Evolutionary conservation across 2,329 filamentous ascomycete species (phyloP), one percentile per base, ranked within the genome.

Genomic region (Penicillium sp.): DNA sequence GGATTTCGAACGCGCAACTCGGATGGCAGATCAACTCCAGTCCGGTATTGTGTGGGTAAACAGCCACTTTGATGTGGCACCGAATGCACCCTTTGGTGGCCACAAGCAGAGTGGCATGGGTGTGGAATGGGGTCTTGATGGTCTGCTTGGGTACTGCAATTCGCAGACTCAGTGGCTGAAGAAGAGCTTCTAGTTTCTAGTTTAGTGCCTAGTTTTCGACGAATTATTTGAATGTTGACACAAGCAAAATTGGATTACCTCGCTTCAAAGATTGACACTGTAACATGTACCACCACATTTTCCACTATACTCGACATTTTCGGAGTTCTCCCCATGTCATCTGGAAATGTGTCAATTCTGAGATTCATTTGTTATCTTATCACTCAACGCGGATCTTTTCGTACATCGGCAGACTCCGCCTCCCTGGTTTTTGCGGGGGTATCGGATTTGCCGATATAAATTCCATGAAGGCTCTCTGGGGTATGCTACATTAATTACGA

Each of bases 11-110:
- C 74, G 78, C 4, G 85, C 83, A 0, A 77, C 78, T 33, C 73
- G 75, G 4, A 81, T 88, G 42, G 85, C 82, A 0, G 68, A 78
- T 29, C 77, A 79, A 47, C 68, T 89, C 12, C 80, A 86, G 63
- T 80, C 82, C 0, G 86, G 86, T 0, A 81, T 74, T 12, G 82
- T 88, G 0, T 88, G 83, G 80, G 81, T 88, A 62, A 88, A 88
- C 55, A 68, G 69, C 12, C 74, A 77, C 53, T 69, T 71, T 49
- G 71, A 73, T 6, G 58, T 69, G 1, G 48, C 55, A 15, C 68
- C 69, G 0, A 53, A 53, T 25, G 72, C 72, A 3, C 76, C 81
- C 0, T 83, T 81, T 60, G 79, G 79, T 0, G 82, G 83, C 0
- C 77, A 81, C 63, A 84, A 84, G 69, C 61, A 78, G 35, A 83